Percentiles rank a stretch among this genome's conserved stretches.
These are phyloP conservation scores for Zoysia pacifica DNA, from an alignment of 176 grass and related monocot genomes.

Conservation along the genomic window DNA sequence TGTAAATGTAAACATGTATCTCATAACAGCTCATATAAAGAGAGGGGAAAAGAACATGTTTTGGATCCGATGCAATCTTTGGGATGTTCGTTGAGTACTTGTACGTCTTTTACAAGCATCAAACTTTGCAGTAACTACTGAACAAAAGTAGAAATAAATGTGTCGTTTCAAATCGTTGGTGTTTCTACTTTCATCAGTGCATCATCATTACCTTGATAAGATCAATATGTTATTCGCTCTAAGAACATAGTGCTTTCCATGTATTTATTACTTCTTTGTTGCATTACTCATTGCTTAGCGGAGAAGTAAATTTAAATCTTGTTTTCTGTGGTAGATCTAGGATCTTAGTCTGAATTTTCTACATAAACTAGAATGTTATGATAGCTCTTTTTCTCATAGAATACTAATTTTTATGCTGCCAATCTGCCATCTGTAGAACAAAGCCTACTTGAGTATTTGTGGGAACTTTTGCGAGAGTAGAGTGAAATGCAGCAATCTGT, in stretches of 20 bases:
- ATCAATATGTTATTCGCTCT: constrained; percentile 29
- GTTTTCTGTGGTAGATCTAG: neutral
- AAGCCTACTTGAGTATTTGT: constrained; percentile 26
- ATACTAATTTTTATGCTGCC: constrained; percentile 29
- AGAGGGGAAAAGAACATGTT: neutral
- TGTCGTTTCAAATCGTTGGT: constrained; percentile 28
- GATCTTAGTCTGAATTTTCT: constrained; percentile 36
- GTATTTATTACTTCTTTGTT: neutral
- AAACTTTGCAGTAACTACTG: constrained; percentile 42
- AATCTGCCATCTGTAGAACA: constrained; percentile 2
- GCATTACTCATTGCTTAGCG: constrained; percentile 49
- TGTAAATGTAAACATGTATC: neutral
- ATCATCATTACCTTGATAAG: constrained; percentile 39
- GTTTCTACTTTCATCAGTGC: constrained; percentile 36
- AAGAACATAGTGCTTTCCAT: constrained; percentile 35
- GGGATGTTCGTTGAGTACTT: constrained; percentile 38
- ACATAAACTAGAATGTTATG: constrained; percentile 32
- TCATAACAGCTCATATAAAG: neutral
- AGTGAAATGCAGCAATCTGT: constrained; percentile 26
- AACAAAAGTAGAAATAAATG: constrained; percentile 34
- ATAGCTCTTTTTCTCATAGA: constrained; percentile 33
- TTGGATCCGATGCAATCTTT: constrained; percentile 25
- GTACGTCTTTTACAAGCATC: constrained; percentile 30
- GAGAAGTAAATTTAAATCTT: constrained; percentile 30
- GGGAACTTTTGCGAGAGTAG: constrained; percentile 25